A percentile compares a stretch with the other conserved stretches of the same genome.
Evolutionary conservation across 306 rosid species (phyloP).

Genomic region (Comarum palustre): DNA sequence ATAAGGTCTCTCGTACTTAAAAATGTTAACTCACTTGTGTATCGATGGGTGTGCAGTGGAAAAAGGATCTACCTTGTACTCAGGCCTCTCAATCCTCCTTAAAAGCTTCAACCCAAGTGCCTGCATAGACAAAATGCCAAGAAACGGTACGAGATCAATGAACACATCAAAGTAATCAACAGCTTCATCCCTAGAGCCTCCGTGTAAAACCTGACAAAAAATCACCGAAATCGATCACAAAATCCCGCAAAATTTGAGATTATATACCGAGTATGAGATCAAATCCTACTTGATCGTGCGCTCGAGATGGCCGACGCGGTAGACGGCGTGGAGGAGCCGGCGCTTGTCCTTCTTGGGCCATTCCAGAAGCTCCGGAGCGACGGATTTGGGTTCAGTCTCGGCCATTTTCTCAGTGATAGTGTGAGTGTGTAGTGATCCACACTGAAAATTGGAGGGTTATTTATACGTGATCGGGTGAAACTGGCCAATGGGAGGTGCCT

Average conservation of each 20-base stretch:
- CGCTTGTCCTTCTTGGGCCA: constrained; percentile 88
- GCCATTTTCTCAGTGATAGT: constrained; percentile 47
- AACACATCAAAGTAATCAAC: constrained; percentile 6
- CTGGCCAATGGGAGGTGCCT: not conserved
- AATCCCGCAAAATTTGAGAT: not conserved
- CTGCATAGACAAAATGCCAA: constrained; percentile 41
- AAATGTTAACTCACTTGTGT: not conserved
- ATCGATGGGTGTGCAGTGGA: not conserved
- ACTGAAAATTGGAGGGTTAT: not conserved
- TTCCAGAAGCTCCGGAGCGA: constrained; percentile 60
- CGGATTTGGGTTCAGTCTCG: constrained; percentile 47
- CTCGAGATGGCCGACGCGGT: constrained; percentile 96
- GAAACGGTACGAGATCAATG: constrained; percentile 6
- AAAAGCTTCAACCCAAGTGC: constrained; percentile 76
- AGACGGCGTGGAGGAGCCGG: constrained; percentile 83
- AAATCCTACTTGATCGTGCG: constrained; percentile 71
- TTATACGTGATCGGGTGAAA: not conserved
- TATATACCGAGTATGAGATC: not conserved
- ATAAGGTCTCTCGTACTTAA: not conserved
- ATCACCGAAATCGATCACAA: not conserved
- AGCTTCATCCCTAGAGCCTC: constrained; percentile 85
- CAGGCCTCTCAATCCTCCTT: constrained; percentile 74
- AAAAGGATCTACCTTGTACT: constrained; percentile 56
- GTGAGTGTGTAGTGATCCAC: not conserved
- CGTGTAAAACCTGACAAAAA: constrained; percentile 66